These are phyloP conservation scores for Uncinocarpus reesii DNA, from an alignment of 2,329 filamentous ascomycete genomes.

Conservation along the genomic window DNA sequence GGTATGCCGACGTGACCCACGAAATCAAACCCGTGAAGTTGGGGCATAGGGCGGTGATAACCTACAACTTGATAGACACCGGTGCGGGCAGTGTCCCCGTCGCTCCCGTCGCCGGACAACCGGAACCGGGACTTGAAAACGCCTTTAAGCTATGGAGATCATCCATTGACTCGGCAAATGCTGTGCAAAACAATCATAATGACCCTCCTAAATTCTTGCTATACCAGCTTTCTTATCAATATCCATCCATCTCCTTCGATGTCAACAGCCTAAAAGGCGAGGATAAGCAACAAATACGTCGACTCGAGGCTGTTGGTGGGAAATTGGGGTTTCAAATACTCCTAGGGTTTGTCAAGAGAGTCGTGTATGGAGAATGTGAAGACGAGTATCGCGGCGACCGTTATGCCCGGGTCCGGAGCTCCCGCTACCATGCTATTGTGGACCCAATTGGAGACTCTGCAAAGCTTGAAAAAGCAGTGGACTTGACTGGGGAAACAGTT, in stretches of 20 bases:
- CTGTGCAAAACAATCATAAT: too few relatives aligned
- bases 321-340: constrained; percentile 19
- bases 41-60: constrained; percentile 44
- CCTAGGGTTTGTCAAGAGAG: constrained; percentile 21
- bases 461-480: constrained; percentile 8
- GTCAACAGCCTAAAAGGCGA: constrained; percentile 20
- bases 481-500: constrained; percentile 8
- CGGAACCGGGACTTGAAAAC: not conserved
- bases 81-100: not conserved
- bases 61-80: constrained; percentile 43
- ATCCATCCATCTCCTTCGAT: constrained; percentile 20
- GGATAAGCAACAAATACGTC: constrained; percentile 17
- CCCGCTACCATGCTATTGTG: constrained; percentile 7
- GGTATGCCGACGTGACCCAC: constrained; percentile 47
- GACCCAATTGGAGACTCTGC: constrained; percentile 1
- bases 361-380: constrained; percentile 10
- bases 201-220: constrained; percentile 18
- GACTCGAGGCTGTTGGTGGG: constrained; percentile 17
- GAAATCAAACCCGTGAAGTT: constrained; percentile 41
- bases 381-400: constrained; percentile 14
- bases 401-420: not conserved
- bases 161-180: not conserved
- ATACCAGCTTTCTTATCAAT: constrained; percentile 21
- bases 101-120: not conserved
- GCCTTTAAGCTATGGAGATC: constrained; percentile 12